phyloP scores from a whole-genome alignment of 352 stramenopile genomes.

The Phytophthora tentaculata region DNA sequence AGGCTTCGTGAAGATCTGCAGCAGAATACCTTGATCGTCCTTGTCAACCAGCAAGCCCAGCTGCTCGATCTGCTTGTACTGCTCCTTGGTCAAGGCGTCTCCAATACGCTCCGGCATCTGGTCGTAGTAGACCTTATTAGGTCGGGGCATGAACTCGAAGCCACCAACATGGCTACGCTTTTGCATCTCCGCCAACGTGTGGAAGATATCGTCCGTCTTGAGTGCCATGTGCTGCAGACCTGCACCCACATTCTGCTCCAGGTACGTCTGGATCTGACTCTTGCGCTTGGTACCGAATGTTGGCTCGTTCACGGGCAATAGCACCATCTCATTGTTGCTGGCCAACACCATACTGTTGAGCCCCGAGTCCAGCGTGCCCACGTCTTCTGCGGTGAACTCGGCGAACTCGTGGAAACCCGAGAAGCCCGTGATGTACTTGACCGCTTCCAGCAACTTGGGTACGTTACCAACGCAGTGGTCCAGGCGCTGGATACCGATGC shows the following conservation, averaged over 20 bases:
- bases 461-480: conserved; percentile 94
- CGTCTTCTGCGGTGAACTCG: conserved; percentile 95
- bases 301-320: conserved; percentile 96
- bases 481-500: conserved; percentile 84
- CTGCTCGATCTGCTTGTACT: conserved; percentile 93
- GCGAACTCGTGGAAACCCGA: conserved; percentile 94
- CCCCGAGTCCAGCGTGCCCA: conserved; percentile 94
- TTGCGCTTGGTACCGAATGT: conserved; percentile 93
- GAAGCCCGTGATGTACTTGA: conserved; percentile 84
- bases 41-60: conserved; percentile 94
- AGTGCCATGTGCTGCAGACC: conserved; percentile 97
- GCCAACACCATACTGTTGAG: conserved; percentile 96
- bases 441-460: conserved; percentile 85
- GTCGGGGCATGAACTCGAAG: conserved; percentile 89
- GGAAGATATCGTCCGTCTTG: conserved; percentile 97
- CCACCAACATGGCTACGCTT: conserved; percentile 73
- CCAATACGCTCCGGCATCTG: conserved; percentile 85
- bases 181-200: conserved; percentile 88
- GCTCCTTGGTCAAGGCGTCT: conserved; percentile 74
- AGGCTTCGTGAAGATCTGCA: conserved; percentile 94
- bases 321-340: conserved; percentile 93
- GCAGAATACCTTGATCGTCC: conserved; percentile 94
- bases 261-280: conserved; percentile 96
- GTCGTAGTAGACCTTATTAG: conserved; percentile 92
- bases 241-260: conserved; percentile 95